Base-by-base conservation (phyloP, 495 filamentous ascomycete species). In the Cudoniella acicularis region DNA sequence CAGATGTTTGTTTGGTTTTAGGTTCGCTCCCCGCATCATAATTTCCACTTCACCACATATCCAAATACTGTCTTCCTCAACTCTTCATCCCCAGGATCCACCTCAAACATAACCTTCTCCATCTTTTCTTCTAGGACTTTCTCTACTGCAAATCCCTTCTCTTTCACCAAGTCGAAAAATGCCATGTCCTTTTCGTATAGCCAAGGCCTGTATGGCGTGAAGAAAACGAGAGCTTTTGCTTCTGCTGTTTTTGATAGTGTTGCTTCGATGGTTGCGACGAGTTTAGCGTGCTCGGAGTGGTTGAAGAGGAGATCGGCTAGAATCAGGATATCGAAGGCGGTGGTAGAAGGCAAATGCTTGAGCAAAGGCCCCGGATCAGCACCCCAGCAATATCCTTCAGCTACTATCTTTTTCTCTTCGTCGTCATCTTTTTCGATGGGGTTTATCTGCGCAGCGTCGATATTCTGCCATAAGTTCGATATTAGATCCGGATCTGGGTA, bases 131-230 rank as follows among this genome's bases (percentile, higher is more conserved):
- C 89, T 49, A 92, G 74, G 24, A 95, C 77, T 77, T 92, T 89
- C 55, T 81, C 83, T 11, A 95, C 91, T 2, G 60, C 67, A 57
- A 96, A 89, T 0, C 91, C 91, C 43, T 67, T 73, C 54, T 82
- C 76, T 57, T 82, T 74, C 1, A 85, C 87, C 47, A 89, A 64
- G 22, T 90, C 86, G 66, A 98, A 96, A 74, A 98, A 96, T 4
- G 76, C 80, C 67, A 96, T 76, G 63, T 96, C 94, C 71, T 88
- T 86, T 54, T 89, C 80, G 60, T 88, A 75, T 63, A 96, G 73
- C 92, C 92, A 96, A 1, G 93, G 92, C 60, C 94, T 77, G 74
- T 98, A 95, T 1, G 89, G 90, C 0, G 91, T 95, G 71, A 98
- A 98, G 64, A 96, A 94, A 13, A 96, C 92, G 63, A 91, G 73